Evolutionary conservation across 176 grass and related monocot species (phyloP).

Genomic region (Zea luxurians): DNA sequence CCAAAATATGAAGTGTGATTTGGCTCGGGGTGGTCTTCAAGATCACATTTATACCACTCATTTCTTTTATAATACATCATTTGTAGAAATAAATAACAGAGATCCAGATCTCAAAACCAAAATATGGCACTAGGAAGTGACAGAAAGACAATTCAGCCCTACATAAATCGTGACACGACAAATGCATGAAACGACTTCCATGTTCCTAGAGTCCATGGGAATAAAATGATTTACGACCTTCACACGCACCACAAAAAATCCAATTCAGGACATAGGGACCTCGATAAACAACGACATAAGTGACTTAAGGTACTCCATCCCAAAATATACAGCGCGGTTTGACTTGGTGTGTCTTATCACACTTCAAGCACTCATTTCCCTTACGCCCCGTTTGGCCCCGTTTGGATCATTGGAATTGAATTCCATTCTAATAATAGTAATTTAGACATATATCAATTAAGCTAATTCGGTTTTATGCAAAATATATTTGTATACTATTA

Average conservation of each 20-base stretch:
- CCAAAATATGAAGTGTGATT: no score
- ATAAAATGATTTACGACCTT: not conserved
- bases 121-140: not conserved
- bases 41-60: no score
- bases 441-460: no score
- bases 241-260: not conserved
- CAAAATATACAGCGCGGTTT: not conserved
- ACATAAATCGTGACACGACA: not conserved
- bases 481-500: no score
- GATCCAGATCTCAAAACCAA: not conserved
- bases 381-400: not conserved
- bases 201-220: not conserved
- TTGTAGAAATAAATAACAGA: not conserved
- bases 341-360: not conserved
- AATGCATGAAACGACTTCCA: constrained; percentile 5
- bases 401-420: no score
- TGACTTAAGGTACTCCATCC: not conserved
- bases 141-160: not conserved
- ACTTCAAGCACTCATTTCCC: not conserved
- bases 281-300: not conserved
- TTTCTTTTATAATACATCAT: no score
- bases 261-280: not conserved
- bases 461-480: no score
- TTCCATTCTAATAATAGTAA: no score
- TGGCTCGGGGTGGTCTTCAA: no score